phyloP scores from a whole-genome alignment of 305 asterid genomes.

The Plantago rigida region DNA sequence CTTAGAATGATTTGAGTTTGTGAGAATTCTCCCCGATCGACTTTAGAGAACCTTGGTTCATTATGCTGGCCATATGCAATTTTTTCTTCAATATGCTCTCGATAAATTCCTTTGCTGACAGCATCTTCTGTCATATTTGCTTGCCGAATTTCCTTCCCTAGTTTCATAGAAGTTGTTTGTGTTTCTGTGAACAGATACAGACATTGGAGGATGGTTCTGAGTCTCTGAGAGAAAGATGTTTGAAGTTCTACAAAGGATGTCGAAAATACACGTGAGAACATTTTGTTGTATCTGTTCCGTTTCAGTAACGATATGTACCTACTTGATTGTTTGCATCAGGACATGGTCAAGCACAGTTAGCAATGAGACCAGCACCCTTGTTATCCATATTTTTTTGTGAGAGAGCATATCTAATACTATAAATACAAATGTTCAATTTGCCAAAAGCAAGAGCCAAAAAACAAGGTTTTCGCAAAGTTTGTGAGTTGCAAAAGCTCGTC shows the following conservation, averaged over 20 bases:
- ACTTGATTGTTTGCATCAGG: background rate
- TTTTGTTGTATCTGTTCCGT: conserved; percentile 19
- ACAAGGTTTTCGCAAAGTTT: too few species aligned
- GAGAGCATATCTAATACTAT: too few species aligned
- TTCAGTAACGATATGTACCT: background rate
- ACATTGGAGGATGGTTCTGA: conserved; percentile 93
- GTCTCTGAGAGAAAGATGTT: conserved; percentile 80
- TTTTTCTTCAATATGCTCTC: background rate
- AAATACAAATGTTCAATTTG: too few species aligned
- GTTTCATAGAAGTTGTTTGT: conserved; percentile 16
- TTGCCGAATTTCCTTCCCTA: conserved; percentile 10
- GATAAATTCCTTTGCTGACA: background rate
- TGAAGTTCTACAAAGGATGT: conserved; percentile 93
- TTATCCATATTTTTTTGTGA: too few species aligned
- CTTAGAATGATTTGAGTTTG: background rate
- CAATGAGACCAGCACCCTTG: background rate
- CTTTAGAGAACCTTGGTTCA: background rate
- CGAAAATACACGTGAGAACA: conserved; percentile 91
- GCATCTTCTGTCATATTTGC: conserved; percentile 3
- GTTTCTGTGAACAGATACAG: conserved; percentile 56
- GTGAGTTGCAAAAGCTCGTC: too few species aligned
- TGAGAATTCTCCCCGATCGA: background rate
- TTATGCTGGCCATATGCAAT: background rate
- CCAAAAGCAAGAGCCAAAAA: too few species aligned
- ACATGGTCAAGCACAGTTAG: too few species aligned